phyloP scores from a whole-genome alignment of 345 rosid species.

The Aethionema arabicum region DNA sequence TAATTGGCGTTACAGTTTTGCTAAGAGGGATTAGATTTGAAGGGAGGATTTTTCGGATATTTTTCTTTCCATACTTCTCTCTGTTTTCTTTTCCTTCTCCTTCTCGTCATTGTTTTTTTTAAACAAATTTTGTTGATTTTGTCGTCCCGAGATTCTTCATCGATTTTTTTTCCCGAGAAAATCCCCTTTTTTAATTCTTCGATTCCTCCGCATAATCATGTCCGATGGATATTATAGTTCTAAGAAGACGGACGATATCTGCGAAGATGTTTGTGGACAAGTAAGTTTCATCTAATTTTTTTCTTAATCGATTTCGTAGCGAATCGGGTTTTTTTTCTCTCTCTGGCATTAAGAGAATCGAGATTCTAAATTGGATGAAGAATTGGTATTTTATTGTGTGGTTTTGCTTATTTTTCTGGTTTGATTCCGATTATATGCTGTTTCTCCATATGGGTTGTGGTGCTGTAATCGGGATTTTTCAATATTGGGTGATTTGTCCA shows the following conservation, averaged over 20 bases:
- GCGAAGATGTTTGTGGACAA: slow-evolving; percentile 83
- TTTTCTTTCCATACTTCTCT: slow-evolving; percentile 18
- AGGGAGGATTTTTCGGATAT: slow-evolving; percentile 21
- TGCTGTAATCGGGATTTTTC: slow-evolving; percentile 7
- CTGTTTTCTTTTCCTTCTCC: slow-evolving; percentile 7
- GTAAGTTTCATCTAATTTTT: slow-evolving; percentile 37
- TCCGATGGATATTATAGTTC: slow-evolving; percentile 70
- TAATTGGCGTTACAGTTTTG: slow-evolving; percentile 47
- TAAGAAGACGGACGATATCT: slow-evolving; percentile 86
- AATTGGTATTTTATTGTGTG: slow-evolving; percentile 21
- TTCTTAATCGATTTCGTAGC: slow-evolving; percentile 1
- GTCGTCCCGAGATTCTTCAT: slow-evolving; percentile 13
- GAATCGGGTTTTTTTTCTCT: slow-evolving; percentile 10
- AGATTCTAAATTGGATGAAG: slow-evolving; percentile 16
- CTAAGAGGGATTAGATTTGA: slow-evolving; percentile 25
- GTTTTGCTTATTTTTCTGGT: slow-evolving; percentile 4
- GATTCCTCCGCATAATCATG: slow-evolving; percentile 42
- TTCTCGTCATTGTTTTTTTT: slow-evolving; percentile 2
- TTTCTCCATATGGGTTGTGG: slow-evolving; percentile 1
- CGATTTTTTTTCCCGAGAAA: background rate
- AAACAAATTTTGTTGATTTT: slow-evolving; percentile 8
- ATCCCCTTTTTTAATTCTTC: background rate
- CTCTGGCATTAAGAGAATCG: slow-evolving; percentile 18
- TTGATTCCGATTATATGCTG: background rate
- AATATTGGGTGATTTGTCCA: slow-evolving; percentile 8